Evolutionary conservation across 495 filamentous ascomycete species (phyloP).

Genomic region (Trichoderma orchidacearum): DNA sequence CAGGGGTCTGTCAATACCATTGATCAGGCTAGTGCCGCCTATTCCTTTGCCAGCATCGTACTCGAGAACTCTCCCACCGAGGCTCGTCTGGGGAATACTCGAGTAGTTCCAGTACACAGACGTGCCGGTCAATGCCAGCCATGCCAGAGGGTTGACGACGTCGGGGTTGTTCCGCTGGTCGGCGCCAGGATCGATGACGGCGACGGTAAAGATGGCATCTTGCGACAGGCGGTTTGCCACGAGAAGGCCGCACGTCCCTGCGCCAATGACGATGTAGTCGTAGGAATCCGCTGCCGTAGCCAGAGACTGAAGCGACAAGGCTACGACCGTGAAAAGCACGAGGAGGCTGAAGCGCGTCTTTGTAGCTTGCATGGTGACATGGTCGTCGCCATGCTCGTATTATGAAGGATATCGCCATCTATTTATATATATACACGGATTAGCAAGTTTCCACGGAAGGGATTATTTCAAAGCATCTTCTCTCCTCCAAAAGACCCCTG

Average conservation of each 20-base stretch:
- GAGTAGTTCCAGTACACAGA: slow-evolving; percentile 39
- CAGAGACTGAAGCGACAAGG: neutral
- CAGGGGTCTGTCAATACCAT: slow-evolving; percentile 17
- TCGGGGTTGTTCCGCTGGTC: slow-evolving; percentile 34
- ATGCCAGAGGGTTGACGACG: slow-evolving; percentile 28
- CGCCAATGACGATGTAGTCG: slow-evolving; percentile 39
- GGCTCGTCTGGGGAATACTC: slow-evolving; percentile 29
- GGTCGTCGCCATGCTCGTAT: neutral
- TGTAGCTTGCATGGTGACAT: neutral
- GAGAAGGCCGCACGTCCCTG: slow-evolving; percentile 38
- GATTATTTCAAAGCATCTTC: no score
- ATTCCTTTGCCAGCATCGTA: slow-evolving; percentile 37
- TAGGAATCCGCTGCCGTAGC: neutral
- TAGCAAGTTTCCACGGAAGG: no score
- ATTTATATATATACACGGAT: neutral
- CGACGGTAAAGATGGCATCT: slow-evolving; percentile 27
- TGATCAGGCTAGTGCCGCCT: slow-evolving; percentile 38
- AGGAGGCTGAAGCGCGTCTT: neutral
- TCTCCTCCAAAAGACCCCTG: neutral
- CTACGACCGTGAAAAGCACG: neutral
- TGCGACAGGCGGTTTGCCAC: slow-evolving; percentile 41
- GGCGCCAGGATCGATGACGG: slow-evolving; percentile 40
- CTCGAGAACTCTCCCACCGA: slow-evolving; percentile 15
- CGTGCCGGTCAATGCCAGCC: slow-evolving; percentile 24
- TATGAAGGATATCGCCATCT: neutral